phyloP scores from a whole-genome alignment of 2,329 filamentous ascomycete species.

The Colletotrichum brevisporum region DNA sequence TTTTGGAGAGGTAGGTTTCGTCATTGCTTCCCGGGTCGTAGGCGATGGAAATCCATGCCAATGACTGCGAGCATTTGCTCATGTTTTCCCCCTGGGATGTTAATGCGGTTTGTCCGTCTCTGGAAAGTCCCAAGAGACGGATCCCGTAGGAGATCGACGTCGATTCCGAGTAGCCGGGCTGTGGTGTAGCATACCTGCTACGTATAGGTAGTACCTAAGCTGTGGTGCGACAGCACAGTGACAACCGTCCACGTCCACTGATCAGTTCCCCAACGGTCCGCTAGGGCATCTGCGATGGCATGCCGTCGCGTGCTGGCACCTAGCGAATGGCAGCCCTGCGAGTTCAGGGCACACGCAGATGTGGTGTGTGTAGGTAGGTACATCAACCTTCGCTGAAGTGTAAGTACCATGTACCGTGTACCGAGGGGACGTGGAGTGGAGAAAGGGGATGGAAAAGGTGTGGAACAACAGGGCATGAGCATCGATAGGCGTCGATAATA shows the following conservation, averaged over 20 bases:
- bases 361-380: background rate
- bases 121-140: background rate
- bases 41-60: background rate
- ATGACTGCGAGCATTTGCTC: no score
- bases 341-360: background rate
- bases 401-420: no score
- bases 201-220: background rate
- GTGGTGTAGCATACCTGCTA: background rate
- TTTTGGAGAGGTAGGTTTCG: background rate
- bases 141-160: constrained; percentile 19
- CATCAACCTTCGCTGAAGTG: no score
- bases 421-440: background rate
- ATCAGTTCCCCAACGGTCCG: background rate
- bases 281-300: background rate
- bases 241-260: background rate
- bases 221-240: constrained; percentile 5
- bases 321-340: constrained; percentile 8
- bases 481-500: constrained; percentile 26
- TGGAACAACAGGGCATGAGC: constrained; percentile 15
- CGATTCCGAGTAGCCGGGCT: constrained; percentile 16
- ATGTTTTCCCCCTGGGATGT: background rate
- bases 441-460: constrained; percentile 1
- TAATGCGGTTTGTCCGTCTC: background rate
- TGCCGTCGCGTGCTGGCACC: background rate
- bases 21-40: constrained; percentile 1